Evolutionary conservation across 768 basidiomycete species (phyloP), one percentile per base, ranked within the genome.

Genomic region (Termitomyces sp.): DNA sequence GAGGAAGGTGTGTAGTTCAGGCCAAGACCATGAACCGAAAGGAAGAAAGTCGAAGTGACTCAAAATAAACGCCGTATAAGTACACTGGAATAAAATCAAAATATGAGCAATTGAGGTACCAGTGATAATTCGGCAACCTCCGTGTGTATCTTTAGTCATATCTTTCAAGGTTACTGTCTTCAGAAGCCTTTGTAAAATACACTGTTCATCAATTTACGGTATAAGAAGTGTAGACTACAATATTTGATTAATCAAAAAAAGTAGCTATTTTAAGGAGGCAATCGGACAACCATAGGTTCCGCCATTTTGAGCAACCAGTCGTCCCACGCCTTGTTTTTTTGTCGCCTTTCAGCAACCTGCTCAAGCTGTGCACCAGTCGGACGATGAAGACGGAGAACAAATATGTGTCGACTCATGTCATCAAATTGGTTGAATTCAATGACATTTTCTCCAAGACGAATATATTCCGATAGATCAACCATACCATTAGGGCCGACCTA

Each of bases 401-500:
- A 72, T 26, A 74, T 67, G 56, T 80, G 77, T 33, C 72, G 67
- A 7, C 77, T 76, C 68, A 81, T 66, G 62, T 80, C 78, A 20
- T 65, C 67, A 31, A 62, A 65, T 53, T 82, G 82, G 33, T 59
- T 63, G 33, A 86, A 70, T 56, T 75, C 69, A 9, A 85, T 64
- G 0, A 54, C 68, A 60, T 84, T 84, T 9, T 64, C 44, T 20
- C 82, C 83, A 0, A 51, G 39, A 18, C 58, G 63, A 24, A 81
- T 58, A 54, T 80, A 76, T 18, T 72, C 70, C 2, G 82, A 81
- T 12, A 86, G 48, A 59, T 86, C 84, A 22, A 85, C 74, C 18
- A 79, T 69, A 58, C 72, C 74, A 46, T 84, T 75, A 1, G 77
- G 71, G 7, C 76, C 79, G 26, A 77, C 58, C 83, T 84, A 48